Evolutionary conservation across 1,284 basidiomycete species (phyloP), one percentile per base, ranked within the genome.

Genomic region (Marasmius sp.): DNA sequence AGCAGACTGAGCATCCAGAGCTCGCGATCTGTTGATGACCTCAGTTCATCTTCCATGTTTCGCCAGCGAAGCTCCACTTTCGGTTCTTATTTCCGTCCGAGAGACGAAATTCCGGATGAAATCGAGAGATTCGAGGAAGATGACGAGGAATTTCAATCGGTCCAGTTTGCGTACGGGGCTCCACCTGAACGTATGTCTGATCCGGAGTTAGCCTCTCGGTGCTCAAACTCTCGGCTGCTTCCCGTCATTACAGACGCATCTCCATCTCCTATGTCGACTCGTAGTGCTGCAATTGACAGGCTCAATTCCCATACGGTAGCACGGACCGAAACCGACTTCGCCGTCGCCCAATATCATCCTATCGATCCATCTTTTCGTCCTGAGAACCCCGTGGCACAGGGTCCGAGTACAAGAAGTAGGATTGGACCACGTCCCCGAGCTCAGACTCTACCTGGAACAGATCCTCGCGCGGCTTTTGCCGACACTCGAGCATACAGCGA

Each of bases 1-100:
- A 38, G 39, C 11, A 43, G 53, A 14, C n/a, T 38, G 41, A 37
- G 39, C 27, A 48, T 48, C n/a, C n/a, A 37, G 20, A 22, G 34
- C 34, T 38, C 27, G 18, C 9, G 57, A 38, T 58, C 33, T 8
- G 16, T 34, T 8, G 16, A 38, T 27, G 33, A 20, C 33, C 49
- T 56, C n/a, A 8, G 14, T 52, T 48, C 52, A 43, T 20, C 16
- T 47, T 47, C 45, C 18, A 43, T 57, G 18, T 9, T 16, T 34
- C 58, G 53, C 16, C 37, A 54, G 37, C 57, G 51, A 20, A 58
- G 59, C 38, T 61, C 56, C 22, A 64, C 62, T 11, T 27, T 34
- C 36, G 62, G 61, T 16, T 67, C 64, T n/a, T 67, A 67, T 36
- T 67, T 64, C 37, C 60, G 66, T 16, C 59, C 64, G 38, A 57